Base-by-base conservation (phyloP, 1,139 yeast genomes). In the Scheffersomyces segobiensis region DNA sequence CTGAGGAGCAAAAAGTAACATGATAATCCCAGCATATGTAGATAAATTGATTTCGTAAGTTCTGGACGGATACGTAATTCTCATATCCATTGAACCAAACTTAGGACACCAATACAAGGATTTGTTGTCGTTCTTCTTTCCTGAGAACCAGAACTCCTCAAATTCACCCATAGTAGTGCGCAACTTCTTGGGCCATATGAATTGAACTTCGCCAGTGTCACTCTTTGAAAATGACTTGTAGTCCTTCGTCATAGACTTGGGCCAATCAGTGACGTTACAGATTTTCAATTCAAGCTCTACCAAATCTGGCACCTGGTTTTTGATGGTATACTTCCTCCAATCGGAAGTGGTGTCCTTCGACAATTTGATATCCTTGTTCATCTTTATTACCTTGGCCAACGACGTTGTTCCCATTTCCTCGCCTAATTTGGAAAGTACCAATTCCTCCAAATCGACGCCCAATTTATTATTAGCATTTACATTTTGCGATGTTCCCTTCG, bases 41-140 rank as follows among this genome's bases (percentile, higher is more conserved):
- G 97, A 88, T 84, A 93, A 81, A 64, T 87, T 91, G 55, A 93
- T 84, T 59, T 91, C 96, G 68, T 95, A 93, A 0, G 90, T 85
- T 54, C 86, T 82, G 51, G 86, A 82, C 7, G 88, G 87, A 63
- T 86, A 88, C 46, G 87, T 80, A 63, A 87, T 84, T 56, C 88
- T 79, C 58, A 96, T 81, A 65, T 93, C 98, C 62, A 90, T 87
- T 2, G 92, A 86, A 1, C 97, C 97, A 67, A 88, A 84, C 64
- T 88, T 87, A 24, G 93, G 92, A 53, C 93, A 88, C 98, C 98
- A 95, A 52, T 80, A 84, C 56, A 95, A 75, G 46, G 86, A 83
- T 67, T 97, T 84, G 54, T 96, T 96, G 60, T 82, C 86, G 69
- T 91, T 92, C 57, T 85, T 81, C 52, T 85, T 81, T 17, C 81